phyloP scores from a whole-genome alignment of 192 early-diverging fungal species.

The Podila epicladia region DNA sequence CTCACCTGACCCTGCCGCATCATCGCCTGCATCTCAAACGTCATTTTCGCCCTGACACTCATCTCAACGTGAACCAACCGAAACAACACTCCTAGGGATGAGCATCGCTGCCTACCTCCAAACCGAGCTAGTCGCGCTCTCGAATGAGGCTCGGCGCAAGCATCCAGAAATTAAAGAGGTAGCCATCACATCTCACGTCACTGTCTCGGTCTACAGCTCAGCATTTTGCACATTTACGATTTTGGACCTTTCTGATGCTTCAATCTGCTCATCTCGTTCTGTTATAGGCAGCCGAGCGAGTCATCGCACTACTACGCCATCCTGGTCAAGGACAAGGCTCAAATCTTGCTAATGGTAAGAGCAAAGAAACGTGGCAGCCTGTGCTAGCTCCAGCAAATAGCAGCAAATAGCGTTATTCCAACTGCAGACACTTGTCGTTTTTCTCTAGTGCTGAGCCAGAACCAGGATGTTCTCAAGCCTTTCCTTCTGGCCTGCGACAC shows the following conservation, averaged over 20 bases:
- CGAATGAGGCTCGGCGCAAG: conserved; percentile 88
- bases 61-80: not conserved
- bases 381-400: not conserved
- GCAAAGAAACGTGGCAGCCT: not conserved
- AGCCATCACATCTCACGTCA: conserved; percentile 5
- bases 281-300: conserved; percentile 60
- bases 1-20: no score
- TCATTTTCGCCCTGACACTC: not conserved
- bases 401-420: not conserved
- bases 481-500: conserved; percentile 90
- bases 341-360: conserved; percentile 38
- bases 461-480: conserved; percentile 82
- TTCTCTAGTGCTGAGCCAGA: conserved; percentile 74
- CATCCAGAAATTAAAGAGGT: conserved; percentile 98
- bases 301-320: conserved; percentile 61
- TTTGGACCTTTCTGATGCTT: not conserved
- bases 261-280: not conserved
- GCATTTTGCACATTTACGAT: not conserved
- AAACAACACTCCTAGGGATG: conserved; percentile 12
- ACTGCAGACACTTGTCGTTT: not conserved
- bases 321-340: conserved; percentile 49
- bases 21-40: not conserved
- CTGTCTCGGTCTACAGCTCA: not conserved
- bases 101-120: conserved; percentile 69
- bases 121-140: conserved; percentile 84